Evolutionary conservation across 306 rosid genomes (phyloP).

Genomic region (Acacia confusa): DNA sequence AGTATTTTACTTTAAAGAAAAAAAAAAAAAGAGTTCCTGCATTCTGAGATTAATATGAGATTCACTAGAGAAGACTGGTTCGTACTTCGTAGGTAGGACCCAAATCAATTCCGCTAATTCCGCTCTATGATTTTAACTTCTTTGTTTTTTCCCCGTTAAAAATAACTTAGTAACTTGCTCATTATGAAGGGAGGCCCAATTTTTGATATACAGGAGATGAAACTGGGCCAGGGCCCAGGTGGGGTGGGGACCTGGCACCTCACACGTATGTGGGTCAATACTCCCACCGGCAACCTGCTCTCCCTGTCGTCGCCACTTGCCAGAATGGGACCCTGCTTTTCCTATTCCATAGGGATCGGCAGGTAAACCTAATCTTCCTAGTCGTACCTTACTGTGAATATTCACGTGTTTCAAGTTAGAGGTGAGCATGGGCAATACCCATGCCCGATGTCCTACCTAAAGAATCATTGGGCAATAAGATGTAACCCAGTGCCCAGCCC

Average conservation of each 20-base stretch:
- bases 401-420: not conserved
- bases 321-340: not conserved
- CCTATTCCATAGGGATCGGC: not conserved
- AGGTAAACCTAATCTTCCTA: not conserved
- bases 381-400: not conserved
- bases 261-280: not conserved
- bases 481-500: no score
- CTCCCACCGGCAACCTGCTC: not conserved
- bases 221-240: no score
- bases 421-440: no score
- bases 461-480: no score
- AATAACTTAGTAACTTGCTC: not conserved
- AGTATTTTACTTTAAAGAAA: no score
- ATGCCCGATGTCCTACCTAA: no score
- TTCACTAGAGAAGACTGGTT: not conserved
- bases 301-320: not conserved
- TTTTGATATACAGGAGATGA: no score
- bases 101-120: not conserved
- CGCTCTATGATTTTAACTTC: not conserved
- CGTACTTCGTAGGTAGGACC: not conserved
- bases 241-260: not conserved
- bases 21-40: not conserved
- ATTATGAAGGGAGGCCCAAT: no score
- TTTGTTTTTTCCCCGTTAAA: not conserved
- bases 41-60: not conserved